Percentiles rank a stretch among this genome's conserved stretches.
Evolutionary conservation across 139 green algal species (phyloP).

Genomic region (Chlorella sp.): DNA sequence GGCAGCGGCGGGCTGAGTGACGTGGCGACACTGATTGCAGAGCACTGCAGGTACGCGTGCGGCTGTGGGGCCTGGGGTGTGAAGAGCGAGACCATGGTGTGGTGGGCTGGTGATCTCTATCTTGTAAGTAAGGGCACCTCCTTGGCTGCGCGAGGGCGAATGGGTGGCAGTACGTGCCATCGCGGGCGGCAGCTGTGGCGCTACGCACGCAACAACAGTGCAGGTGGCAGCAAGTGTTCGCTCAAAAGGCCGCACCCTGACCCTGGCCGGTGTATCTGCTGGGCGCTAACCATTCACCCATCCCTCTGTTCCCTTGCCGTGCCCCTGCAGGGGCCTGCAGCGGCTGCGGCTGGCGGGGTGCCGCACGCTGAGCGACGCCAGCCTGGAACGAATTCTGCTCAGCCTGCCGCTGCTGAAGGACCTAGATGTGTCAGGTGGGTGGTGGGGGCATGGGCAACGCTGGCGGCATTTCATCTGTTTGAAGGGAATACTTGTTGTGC

Average conservation of each 20-base stretch:
- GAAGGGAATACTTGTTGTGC: no score
- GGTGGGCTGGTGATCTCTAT: neutral
- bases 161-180: neutral
- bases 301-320: neutral
- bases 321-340: neutral
- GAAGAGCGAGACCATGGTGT: neutral
- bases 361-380: neutral
- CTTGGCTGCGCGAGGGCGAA: neutral
- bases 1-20: neutral
- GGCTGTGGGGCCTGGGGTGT: neutral
- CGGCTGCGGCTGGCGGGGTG: neutral
- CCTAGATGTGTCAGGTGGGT: constrained; percentile 6
- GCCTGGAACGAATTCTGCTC: neutral
- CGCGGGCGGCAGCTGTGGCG: no score
- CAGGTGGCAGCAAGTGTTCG: neutral
- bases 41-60: neutral
- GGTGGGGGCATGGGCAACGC: no score
- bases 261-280: neutral
- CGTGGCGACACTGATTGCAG: neutral
- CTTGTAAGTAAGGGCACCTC: neutral
- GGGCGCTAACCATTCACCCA: neutral
- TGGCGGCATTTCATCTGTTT: no score
- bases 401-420: neutral
- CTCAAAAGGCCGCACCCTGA: no score
- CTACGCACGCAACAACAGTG: neutral